Evolutionary conservation across 2,329 filamentous ascomycete genomes (phyloP).

Genomic region (Setomelanomma holmii): DNA sequence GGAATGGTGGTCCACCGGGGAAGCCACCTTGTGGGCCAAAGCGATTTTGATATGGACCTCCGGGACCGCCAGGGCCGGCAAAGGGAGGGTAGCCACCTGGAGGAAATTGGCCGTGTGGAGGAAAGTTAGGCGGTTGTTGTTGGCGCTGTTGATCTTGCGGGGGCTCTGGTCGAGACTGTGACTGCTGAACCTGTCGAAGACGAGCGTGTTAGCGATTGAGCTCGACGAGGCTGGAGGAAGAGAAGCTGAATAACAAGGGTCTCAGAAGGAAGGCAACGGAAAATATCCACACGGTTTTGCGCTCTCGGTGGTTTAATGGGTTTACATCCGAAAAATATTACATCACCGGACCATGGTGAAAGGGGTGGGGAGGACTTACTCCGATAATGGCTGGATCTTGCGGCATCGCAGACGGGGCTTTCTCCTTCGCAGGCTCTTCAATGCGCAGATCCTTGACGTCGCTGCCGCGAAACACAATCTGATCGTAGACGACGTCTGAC

Average conservation of each 20-base stretch:
- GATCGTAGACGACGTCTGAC: constrained; percentile 92
- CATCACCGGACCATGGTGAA: constrained; percentile 70
- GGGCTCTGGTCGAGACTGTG: constrained; percentile 30
- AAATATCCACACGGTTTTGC: constrained; percentile 93
- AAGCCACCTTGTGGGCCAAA: constrained; percentile 58
- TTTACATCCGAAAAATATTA: constrained; percentile 97
- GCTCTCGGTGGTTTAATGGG: constrained; percentile 83
- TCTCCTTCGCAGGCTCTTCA: constrained; percentile 77
- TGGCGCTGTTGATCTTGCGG: constrained; percentile 35
- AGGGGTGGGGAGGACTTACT: constrained; percentile 69
- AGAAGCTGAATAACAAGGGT: constrained; percentile 20
- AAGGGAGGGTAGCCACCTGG: constrained; percentile 51
- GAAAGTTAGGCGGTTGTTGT: constrained; percentile 49
- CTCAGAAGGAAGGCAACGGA: constrained; percentile 99
- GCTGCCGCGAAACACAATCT: constrained; percentile 97
- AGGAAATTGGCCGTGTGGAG: constrained; percentile 51
- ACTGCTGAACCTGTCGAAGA: constrained; percentile 41
- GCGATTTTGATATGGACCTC: constrained; percentile 48
- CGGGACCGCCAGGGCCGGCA: constrained; percentile 49
- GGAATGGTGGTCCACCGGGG: constrained; percentile 55
- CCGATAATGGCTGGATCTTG: constrained; percentile 96
- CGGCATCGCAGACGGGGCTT: constrained; percentile 78
- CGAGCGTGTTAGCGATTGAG: constrained; percentile 31
- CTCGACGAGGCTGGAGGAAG: constrained; percentile 13
- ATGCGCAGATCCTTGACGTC: constrained; percentile 98